Evolutionary conservation across 2,329 filamentous ascomycete species (phyloP).

Genomic region (Kalmusia sp.): DNA sequence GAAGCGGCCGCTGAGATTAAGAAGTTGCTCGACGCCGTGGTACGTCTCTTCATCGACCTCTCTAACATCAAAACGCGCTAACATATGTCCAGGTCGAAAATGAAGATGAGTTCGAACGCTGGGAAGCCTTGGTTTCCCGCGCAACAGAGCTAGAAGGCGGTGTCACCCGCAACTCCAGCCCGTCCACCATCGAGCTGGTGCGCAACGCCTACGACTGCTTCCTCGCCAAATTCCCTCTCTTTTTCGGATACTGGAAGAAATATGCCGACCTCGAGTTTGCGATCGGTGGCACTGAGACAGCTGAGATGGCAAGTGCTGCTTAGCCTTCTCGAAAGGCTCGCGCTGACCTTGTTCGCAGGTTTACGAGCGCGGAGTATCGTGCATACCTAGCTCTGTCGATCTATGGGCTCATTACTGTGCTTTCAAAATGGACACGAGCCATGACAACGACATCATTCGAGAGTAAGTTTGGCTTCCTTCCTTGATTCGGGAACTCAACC

Average conservation of each 20-base stretch:
- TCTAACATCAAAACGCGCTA: conserved; percentile 12
- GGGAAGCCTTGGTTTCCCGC: conserved; percentile 89
- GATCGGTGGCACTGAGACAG: conserved; percentile 94
- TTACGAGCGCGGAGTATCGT: conserved; percentile 93
- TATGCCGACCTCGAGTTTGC: conserved; percentile 98
- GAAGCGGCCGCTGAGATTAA: conserved; percentile 66
- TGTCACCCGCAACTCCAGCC: conserved; percentile 94
- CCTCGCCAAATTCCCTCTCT: conserved; percentile 89
- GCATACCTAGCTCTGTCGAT: conserved; percentile 92
- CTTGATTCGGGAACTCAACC: conserved; percentile 33
- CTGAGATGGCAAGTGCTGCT: conserved; percentile 77
- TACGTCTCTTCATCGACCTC: conserved; percentile 55
- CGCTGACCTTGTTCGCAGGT: conserved; percentile 62
- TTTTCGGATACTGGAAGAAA: conserved; percentile 99
- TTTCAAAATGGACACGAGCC: conserved; percentile 97
- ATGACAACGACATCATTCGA: conserved; percentile 94
- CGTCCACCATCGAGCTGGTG: conserved; percentile 86
- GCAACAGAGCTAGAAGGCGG: conserved; percentile 89
- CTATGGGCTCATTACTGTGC: conserved; percentile 97
- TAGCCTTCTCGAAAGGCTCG: not conserved
- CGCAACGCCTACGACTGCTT: conserved; percentile 91
- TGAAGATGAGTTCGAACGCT: conserved; percentile 89
- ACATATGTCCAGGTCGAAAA: conserved; percentile 63
- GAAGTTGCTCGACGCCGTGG: conserved; percentile 78
- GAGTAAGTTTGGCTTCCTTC: conserved; percentile 80